Conservation (phyloP, 2,329 filamentous ascomycete species). For the Pseudogymnoascus sp. region DNA sequence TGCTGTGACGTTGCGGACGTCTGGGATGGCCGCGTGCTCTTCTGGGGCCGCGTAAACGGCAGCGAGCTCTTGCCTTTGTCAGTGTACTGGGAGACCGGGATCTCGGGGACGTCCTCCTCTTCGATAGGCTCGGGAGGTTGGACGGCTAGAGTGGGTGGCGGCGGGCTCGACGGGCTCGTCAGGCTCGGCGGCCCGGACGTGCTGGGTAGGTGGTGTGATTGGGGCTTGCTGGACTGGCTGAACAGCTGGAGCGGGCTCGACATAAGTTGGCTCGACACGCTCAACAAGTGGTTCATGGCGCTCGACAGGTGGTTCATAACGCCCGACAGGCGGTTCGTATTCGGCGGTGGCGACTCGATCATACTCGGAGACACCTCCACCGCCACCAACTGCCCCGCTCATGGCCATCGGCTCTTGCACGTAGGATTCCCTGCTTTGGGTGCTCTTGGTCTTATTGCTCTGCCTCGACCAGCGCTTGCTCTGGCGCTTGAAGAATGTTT, state of each 20-base stretch:
- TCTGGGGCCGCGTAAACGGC: constrained; percentile 19
- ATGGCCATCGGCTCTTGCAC: constrained; percentile 3
- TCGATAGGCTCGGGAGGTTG: constrained; percentile 27
- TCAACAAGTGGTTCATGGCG: background rate
- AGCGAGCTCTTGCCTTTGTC: constrained; percentile 16
- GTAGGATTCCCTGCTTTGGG: constrained; percentile 13
- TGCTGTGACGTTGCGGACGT: constrained; percentile 12
- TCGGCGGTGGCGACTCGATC: background rate
- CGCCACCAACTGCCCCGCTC: background rate
- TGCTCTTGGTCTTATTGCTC: constrained; percentile 15
- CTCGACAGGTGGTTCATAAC: too few relatives aligned
- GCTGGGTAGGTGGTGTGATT: background rate
- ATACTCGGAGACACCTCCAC: background rate
- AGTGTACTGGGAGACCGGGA: constrained; percentile 16
- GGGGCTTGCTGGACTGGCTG: background rate
- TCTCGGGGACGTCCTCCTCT: constrained; percentile 20
- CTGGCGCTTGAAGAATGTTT: constrained; percentile 44
- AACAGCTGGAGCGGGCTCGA: background rate
- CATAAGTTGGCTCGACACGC: background rate
- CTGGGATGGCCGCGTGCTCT: constrained; percentile 19
- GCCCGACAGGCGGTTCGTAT: background rate
- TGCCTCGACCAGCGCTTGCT: constrained; percentile 44
- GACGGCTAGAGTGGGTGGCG: constrained; percentile 9
- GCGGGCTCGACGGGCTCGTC: background rate
- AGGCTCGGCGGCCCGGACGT: background rate